These are phyloP conservation scores for Thermothelomyces thermophilus DNA, from an alignment of 2,329 filamentous ascomycete genomes.

Conservation along the genomic window DNA sequence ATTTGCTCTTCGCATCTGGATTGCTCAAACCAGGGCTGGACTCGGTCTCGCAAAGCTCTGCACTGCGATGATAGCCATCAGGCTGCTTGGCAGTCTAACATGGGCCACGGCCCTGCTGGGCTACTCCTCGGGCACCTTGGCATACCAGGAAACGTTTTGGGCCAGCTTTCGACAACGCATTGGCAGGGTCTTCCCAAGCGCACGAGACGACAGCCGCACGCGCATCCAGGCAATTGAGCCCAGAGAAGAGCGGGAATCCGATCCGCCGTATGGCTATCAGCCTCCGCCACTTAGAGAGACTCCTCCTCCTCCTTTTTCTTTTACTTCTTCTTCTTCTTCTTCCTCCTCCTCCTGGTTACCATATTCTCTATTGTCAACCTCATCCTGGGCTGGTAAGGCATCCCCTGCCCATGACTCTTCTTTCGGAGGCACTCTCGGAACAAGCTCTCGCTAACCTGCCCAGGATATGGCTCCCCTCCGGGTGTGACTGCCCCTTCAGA, in stretches of 20 bases:
- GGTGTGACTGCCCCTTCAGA: background rate
- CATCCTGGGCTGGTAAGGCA: slow-evolving; percentile 12
- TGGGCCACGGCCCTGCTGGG: slow-evolving; percentile 30
- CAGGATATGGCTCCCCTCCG: slow-evolving; percentile 13
- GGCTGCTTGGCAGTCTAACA: slow-evolving; percentile 29
- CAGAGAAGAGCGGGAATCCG: slow-evolving; percentile 10
- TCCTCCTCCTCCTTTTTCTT: background rate
- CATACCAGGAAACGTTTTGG: slow-evolving; percentile 19
- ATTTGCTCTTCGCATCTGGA: background rate
- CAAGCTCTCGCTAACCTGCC: background rate
- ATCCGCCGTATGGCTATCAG: slow-evolving; percentile 23
- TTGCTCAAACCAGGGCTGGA: background rate
- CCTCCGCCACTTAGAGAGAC: background rate
- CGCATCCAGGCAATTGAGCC: slow-evolving; percentile 9
- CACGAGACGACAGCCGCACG: background rate
- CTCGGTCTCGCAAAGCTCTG: background rate
- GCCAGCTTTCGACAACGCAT: slow-evolving; percentile 19
- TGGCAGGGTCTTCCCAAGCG: slow-evolving; percentile 4
- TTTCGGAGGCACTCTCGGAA: background rate
- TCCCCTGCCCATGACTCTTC: background rate
- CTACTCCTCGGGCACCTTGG: slow-evolving; percentile 19
- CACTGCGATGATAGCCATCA: slow-evolving; percentile 33
- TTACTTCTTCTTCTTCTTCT: background rate
- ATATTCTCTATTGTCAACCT: no score
- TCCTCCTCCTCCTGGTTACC: no score